These are phyloP conservation scores for Pseudoneurospora amorphoporcata DNA, from an alignment of 495 filamentous ascomycete species.

Conservation along the genomic window DNA sequence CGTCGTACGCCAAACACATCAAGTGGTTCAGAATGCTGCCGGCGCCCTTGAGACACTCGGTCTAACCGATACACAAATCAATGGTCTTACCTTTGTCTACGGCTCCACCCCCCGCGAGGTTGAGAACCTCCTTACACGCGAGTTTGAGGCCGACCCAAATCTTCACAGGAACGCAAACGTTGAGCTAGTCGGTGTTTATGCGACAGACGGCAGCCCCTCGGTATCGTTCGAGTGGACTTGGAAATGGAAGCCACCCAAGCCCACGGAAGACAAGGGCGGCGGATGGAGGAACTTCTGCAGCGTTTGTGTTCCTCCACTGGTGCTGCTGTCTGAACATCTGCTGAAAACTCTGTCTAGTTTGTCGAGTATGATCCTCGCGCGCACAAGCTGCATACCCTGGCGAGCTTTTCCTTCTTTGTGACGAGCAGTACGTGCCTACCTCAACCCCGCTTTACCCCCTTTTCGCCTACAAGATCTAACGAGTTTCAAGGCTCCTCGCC, in stretches of 20 bases:
- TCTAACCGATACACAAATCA: conserved; percentile 63
- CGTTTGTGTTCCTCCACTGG: conserved; percentile 31
- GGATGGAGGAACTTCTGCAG: conserved; percentile 96
- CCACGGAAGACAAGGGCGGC: conserved; percentile 69
- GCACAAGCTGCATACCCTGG: conserved; percentile 78
- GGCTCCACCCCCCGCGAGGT: conserved; percentile 76
- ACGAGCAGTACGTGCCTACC: conserved; percentile 45
- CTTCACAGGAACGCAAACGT: conserved; percentile 96
- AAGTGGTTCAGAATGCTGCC: conserved; percentile 20
- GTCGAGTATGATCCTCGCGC: conserved; percentile 92
- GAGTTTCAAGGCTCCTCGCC: conserved; percentile 21
- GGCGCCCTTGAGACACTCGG: conserved; percentile 28
- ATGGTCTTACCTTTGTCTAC: conserved; percentile 85
- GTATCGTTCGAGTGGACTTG: conserved; percentile 92
- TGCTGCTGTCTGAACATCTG: background rate
- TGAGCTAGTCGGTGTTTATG: conserved; percentile 78
- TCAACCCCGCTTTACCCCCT: background rate
- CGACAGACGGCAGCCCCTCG: conserved; percentile 67
- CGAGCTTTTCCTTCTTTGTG: conserved; percentile 91
- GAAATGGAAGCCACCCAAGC: conserved; percentile 90
- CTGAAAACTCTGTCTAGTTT: conserved; percentile 46
- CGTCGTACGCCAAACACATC: conserved; percentile 60
- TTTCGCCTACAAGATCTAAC: background rate
- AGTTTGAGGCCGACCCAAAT: conserved; percentile 96
- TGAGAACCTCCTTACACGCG: conserved; percentile 84